Conservation (phyloP, 805 yeast genomes). For the Kregervanrija pseudodelftensis region DNA sequence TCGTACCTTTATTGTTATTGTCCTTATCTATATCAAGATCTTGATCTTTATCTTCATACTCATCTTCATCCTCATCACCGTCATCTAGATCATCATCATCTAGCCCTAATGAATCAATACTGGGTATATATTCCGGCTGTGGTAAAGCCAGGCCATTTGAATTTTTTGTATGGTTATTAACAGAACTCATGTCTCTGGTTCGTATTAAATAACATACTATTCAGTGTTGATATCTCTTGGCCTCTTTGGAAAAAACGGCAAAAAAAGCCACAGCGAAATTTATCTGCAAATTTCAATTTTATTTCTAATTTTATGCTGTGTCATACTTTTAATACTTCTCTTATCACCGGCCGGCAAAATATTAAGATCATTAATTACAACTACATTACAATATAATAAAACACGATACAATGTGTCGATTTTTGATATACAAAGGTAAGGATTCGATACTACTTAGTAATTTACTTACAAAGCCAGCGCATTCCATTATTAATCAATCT, state of each 20-base stretch:
- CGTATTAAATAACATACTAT: too few species aligned
- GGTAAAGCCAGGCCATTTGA: slow-evolving; percentile 2
- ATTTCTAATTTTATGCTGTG: too few species aligned
- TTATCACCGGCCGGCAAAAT: too few species aligned
- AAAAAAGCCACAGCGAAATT: too few species aligned
- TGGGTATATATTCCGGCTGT: slow-evolving; percentile 8
- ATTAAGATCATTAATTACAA: background rate
- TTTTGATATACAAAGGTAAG: slow-evolving; percentile 83
- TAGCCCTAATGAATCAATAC: slow-evolving; percentile 8
- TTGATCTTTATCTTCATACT: background rate
- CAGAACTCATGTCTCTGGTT: too few species aligned
- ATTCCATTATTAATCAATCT: slow-evolving; percentile 93
- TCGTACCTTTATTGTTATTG: background rate
- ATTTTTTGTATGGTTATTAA: too few species aligned
- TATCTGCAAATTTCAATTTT: too few species aligned
- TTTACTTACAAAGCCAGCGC: slow-evolving; percentile 89
- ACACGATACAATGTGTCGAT: slow-evolving; percentile 66
- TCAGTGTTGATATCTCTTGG: too few species aligned
- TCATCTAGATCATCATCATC: slow-evolving; percentile 1
- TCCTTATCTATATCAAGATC: background rate
- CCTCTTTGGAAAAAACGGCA: background rate
- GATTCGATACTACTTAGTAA: slow-evolving; percentile 85
- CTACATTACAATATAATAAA: background rate
- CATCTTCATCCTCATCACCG: background rate
- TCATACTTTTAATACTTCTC: too few species aligned